phyloP scores from a whole-genome alignment of 2,329 filamentous ascomycete genomes.

The Venturiaceae sp. region DNA sequence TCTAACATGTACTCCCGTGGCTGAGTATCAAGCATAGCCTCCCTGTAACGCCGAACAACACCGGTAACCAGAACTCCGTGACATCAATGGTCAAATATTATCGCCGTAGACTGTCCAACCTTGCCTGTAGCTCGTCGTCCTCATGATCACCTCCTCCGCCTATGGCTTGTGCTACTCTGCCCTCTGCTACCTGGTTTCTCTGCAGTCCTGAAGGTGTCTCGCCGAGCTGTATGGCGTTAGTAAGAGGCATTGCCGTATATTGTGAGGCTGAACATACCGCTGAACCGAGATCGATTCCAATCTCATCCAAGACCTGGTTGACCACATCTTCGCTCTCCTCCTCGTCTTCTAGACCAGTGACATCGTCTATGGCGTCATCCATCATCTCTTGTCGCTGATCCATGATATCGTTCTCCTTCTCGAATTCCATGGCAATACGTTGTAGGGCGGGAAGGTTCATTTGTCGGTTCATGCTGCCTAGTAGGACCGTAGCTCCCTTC shows the following conservation, averaged over 20 bases:
- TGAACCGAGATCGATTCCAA: conserved; percentile 86
- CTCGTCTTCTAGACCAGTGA: conserved; percentile 81
- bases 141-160: conserved; percentile 52
- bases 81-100: not conserved
- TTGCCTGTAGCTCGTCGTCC: conserved; percentile 88
- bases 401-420: conserved; percentile 98
- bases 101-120: conserved; percentile 65
- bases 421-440: conserved; percentile 97
- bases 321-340: conserved; percentile 96
- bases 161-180: conserved; percentile 76
- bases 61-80: not conserved
- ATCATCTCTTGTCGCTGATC: conserved; percentile 99
- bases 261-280: conserved; percentile 51
- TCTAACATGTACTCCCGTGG: not conserved
- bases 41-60: not conserved
- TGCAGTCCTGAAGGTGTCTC: conserved; percentile 83
- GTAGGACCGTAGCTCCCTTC: conserved; percentile 89
- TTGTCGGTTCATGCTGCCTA: conserved; percentile 93
- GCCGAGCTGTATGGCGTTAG: conserved; percentile 55
- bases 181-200: conserved; percentile 60
- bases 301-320: conserved; percentile 92
- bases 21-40: not conserved
- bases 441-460: conserved; percentile 97
- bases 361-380: conserved; percentile 97
- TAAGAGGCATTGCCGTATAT: conserved; percentile 6